A percentile compares a stretch with the other conserved stretches of the same genome.
Conservation (phyloP, 441 rosid genomes). For the Populus trichocarpa region DNA sequence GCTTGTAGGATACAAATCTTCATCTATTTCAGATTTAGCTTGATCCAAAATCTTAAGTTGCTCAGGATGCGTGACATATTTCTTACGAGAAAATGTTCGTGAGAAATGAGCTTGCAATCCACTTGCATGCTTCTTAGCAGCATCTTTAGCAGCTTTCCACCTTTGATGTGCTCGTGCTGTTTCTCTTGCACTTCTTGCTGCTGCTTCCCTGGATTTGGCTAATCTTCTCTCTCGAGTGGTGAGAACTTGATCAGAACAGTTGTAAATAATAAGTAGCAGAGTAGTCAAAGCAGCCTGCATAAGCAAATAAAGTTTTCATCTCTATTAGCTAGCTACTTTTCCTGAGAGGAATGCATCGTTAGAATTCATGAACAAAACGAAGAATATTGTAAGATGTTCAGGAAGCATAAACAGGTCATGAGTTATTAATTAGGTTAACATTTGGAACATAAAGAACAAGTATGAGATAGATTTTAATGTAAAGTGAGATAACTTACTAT, state of each 20-base stretch:
- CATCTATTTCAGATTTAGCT: constrained; percentile 32
- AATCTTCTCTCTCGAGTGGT: constrained; percentile 71
- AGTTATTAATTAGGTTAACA: not conserved
- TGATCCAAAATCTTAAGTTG: constrained; percentile 43
- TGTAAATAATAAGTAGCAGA: constrained; percentile 73
- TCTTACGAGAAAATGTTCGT: constrained; percentile 61
- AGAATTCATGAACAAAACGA: constrained; percentile 4
- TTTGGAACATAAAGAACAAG: not conserved
- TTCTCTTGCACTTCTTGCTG: constrained; percentile 68
- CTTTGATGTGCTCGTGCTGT: constrained; percentile 70
- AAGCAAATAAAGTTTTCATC: constrained; percentile 15
- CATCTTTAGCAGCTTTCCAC: constrained; percentile 78
- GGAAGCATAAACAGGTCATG: not conserved
- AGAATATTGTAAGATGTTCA: not conserved
- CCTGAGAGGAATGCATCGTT: not conserved
- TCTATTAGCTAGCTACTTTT: constrained; percentile 4
- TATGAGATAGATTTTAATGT: not conserved
- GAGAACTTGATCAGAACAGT: constrained; percentile 90
- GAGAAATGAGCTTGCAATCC: constrained; percentile 70
- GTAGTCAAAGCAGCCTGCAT: constrained; percentile 69
- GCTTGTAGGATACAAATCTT: constrained; percentile 33
- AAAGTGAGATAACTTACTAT: constrained; percentile 54
- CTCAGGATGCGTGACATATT: constrained; percentile 34
- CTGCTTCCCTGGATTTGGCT: constrained; percentile 85
- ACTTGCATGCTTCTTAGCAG: constrained; percentile 67